These are phyloP conservation scores for Ophiosphaerella herpotricha DNA, from an alignment of 2,329 filamentous ascomycete species.

Conservation along the genomic window DNA sequence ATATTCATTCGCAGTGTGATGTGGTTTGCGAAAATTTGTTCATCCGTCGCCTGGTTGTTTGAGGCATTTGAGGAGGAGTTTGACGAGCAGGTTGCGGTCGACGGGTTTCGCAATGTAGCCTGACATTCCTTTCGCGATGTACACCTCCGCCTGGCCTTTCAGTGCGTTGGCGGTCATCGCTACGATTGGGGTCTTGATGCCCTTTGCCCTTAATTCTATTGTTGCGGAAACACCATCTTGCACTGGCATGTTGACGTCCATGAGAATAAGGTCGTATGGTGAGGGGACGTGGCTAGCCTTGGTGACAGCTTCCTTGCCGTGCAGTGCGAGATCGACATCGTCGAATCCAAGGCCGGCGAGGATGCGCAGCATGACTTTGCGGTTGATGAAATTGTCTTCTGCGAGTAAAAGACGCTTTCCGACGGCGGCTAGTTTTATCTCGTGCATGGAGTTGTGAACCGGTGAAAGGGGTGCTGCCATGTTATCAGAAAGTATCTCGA, in stretches of 20 bases:
- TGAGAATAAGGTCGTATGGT: constrained; percentile 38
- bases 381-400: constrained; percentile 56
- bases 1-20: neutral
- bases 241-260: constrained; percentile 45
- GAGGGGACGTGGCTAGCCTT: constrained; percentile 13
- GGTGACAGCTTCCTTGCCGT: constrained; percentile 51
- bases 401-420: constrained; percentile 47
- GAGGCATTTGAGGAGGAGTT: constrained; percentile 45
- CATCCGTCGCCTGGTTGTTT: constrained; percentile 13
- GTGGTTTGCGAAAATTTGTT: neutral
- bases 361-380: constrained; percentile 55
- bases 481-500: constrained; percentile 18
- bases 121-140: constrained; percentile 60
- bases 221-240: constrained; percentile 38
- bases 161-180: constrained; percentile 63
- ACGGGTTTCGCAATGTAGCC: constrained; percentile 62
- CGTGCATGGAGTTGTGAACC: constrained; percentile 20
- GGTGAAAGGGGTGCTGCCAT: constrained; percentile 11
- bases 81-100: constrained; percentile 54
- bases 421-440: constrained; percentile 25
- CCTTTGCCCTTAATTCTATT: constrained; percentile 29
- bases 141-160: constrained; percentile 59
- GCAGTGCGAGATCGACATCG: constrained; percentile 44
- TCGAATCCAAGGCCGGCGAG: constrained; percentile 43
- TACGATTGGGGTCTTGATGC: constrained; percentile 51